phyloP scores from a whole-genome alignment of 129 eudicot genomes.

The Flaveria sonorensis region DNA sequence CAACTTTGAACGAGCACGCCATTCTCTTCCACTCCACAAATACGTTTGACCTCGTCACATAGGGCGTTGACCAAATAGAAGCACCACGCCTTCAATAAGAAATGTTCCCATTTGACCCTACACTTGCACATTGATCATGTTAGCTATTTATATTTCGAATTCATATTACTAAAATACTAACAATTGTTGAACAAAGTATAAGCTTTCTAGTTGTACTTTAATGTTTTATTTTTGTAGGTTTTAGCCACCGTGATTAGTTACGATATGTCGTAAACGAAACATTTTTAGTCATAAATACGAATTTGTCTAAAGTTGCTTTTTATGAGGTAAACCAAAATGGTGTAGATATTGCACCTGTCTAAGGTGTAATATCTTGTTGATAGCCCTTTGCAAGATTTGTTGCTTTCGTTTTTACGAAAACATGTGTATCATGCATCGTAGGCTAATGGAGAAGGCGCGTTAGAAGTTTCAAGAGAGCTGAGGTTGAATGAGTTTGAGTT shows the following conservation, averaged over 20 bases:
- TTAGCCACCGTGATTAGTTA: neutral
- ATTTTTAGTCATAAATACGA: no score
- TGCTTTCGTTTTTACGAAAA: neutral
- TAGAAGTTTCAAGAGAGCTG: no score
- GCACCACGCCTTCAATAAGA: slow-evolving; percentile 24
- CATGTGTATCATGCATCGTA: no score
- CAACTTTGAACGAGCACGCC: neutral
- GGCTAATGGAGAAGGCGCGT: no score
- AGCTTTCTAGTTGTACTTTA: neutral
- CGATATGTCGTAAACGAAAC: neutral
- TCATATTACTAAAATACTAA: neutral
- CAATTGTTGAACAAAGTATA: neutral
- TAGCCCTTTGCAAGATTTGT: neutral
- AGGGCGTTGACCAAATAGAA: slow-evolving; percentile 10
- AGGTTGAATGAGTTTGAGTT: no score
- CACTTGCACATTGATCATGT: slow-evolving; percentile 34
- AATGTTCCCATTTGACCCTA: slow-evolving; percentile 30
- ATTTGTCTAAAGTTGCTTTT: no score
- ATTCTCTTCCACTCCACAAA: slow-evolving; percentile 11
- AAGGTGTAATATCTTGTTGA: neutral
- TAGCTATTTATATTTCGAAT: slow-evolving; percentile 6
- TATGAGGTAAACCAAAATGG: no score
- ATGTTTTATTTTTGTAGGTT: neutral
- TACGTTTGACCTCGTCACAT: slow-evolving; percentile 2
- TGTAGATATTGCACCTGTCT: no score